A percentile compares a stretch with the other conserved stretches of the same genome.
Evolutionary conservation across 2,329 filamentous ascomycete genomes (phyloP).

Genomic region (Fusarium torreyae): DNA sequence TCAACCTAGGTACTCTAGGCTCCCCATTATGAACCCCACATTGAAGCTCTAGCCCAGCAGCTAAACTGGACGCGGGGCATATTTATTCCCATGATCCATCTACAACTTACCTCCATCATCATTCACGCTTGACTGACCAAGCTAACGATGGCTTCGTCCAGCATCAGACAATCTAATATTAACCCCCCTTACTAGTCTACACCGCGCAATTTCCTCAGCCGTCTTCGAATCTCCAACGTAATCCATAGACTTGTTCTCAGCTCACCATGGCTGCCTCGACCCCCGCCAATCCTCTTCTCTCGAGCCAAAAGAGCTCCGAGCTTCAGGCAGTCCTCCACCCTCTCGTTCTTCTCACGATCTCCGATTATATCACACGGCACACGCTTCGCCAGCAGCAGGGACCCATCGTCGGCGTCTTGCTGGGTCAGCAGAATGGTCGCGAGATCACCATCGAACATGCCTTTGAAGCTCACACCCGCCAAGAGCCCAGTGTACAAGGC

Average conservation of each 20-base stretch:
- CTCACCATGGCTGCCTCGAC: conserved; percentile 63
- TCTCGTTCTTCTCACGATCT: conserved; percentile 94
- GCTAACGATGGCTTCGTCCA: conserved; percentile 31
- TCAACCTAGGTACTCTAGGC: not conserved
- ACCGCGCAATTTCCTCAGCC: not conserved
- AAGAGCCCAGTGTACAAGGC: conserved; percentile 63
- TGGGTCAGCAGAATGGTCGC: conserved; percentile 92
- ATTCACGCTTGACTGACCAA: conserved; percentile 14
- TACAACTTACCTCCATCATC: conserved; percentile 22
- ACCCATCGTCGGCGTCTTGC: conserved; percentile 86
- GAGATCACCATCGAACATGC: conserved; percentile 94
- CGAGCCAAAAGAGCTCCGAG: conserved; percentile 77
- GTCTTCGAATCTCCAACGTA: not conserved
- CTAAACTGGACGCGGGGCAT: conserved; percentile 35
- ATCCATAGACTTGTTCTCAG: not conserved
- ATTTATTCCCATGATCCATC: conserved; percentile 22
- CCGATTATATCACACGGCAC: conserved; percentile 95
- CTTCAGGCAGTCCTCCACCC: conserved; percentile 90
- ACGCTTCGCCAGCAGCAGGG: conserved; percentile 81
- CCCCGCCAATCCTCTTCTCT: conserved; percentile 71
- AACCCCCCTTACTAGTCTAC: conserved; percentile 1
- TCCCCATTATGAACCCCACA: conserved; percentile 23
- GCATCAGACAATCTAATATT: conserved; percentile 4
- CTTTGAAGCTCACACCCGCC: conserved; percentile 81
- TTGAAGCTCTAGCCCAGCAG: conserved; percentile 4